These are phyloP conservation scores for Malania oleifera DNA, from an alignment of 164 flowering plant genomes.

Conservation along the genomic window DNA sequence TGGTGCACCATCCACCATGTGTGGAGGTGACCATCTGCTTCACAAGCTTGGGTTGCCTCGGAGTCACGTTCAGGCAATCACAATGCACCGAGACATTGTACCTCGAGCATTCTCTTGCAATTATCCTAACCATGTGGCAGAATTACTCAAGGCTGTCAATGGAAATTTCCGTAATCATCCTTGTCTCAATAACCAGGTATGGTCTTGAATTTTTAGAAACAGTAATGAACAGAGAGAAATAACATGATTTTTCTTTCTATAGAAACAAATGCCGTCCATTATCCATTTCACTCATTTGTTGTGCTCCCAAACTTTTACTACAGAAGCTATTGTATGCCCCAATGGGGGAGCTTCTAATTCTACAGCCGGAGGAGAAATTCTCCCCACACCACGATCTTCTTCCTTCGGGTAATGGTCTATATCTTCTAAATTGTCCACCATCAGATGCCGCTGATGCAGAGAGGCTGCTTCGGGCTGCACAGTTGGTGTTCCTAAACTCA, in stretches of 20 bases:
- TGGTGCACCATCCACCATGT: slow-evolving; percentile 87
- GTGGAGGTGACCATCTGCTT: slow-evolving; percentile 88
- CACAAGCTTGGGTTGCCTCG: slow-evolving; percentile 64
- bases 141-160: slow-evolving; percentile 83
- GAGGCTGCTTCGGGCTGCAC: slow-evolving; percentile 61
- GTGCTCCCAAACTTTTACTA: too few relatives aligned
- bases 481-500: slow-evolving; percentile 58
- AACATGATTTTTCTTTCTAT: too few relatives aligned
- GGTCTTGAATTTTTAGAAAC: background rate
- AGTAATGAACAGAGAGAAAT: too few relatives aligned
- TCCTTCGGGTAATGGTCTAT: slow-evolving; percentile 87
- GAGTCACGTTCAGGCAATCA: slow-evolving; percentile 69
- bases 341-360: slow-evolving; percentile 85
- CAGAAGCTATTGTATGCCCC: slow-evolving; percentile 84
- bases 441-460: slow-evolving; percentile 36
- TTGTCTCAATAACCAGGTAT: slow-evolving; percentile 76
- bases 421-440: slow-evolving; percentile 33
- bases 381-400: slow-evolving; percentile 93
- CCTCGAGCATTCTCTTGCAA: slow-evolving; percentile 94
- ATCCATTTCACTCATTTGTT: background rate
- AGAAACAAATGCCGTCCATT: too few relatives aligned
- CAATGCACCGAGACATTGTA: slow-evolving; percentile 93
- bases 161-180: slow-evolving; percentile 80
- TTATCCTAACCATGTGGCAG: slow-evolving; percentile 80
- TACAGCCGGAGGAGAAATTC: slow-evolving; percentile 83